Evolutionary conservation across 73 alveolate genomes (phyloP), one percentile per base, ranked within the genome.

Genomic region (Loxodes magnus): DNA sequence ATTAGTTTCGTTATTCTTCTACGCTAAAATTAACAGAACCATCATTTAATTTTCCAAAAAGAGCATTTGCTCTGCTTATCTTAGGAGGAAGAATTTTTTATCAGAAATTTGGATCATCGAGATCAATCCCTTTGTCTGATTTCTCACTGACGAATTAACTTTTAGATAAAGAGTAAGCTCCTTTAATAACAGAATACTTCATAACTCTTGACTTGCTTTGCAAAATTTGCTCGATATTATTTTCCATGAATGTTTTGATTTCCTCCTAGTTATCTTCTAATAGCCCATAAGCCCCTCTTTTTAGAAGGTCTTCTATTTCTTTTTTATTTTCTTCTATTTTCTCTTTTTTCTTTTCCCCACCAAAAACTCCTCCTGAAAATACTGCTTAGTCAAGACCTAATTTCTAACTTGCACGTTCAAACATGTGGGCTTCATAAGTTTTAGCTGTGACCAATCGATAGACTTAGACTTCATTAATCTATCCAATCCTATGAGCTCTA

Each of bases 401-500:
- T 46, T 87, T 87, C 48, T 78, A 82, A 1, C 83, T 56, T 21
- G 97, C 97, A 43, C 92, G 60, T 41, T 87, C 94, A 39, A 94
- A 84, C 95, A 94, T 85, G 57, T 91, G 88, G 60, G 92, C 95
- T 74, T 94, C 99, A 51, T 88, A 88, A 35, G 98, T 84, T 55
- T 89, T 84, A 25, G 80, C 71, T 1, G 99, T 90, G 24, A 90
- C 72, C 41, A 94, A 67, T 52, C 99, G 70, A 69, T 75, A 94
- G 31, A 94, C 98, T 55, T 84, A 74, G 22, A 92, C 99, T 57
- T 90, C 97, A 61, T 87, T 74, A 39, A 78, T 86, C 75, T 94
- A 83, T 31, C 99, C 99, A 25, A 94, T 84, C 64, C 99, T 78
- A 66, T 94, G 99, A 19, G 98, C 98, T 67, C 99, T 74, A 42